Evolutionary conservation across 2,329 filamentous ascomycete species (phyloP), one percentile per base, ranked within the genome.

Genomic region (Colletotrichum noveboracense): DNA sequence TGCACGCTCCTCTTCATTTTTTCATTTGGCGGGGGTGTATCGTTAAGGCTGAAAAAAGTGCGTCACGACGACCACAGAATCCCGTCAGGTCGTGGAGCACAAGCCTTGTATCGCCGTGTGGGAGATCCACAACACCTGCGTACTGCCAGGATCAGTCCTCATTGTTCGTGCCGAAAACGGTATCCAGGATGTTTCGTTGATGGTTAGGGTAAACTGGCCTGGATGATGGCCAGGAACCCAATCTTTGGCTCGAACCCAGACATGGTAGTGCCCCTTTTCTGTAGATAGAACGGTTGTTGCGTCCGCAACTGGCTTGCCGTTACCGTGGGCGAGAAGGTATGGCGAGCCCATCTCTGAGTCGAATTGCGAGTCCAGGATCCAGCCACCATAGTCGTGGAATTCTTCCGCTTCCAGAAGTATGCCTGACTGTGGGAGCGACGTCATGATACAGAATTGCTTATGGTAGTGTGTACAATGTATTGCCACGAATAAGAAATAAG

Each of bases 11-110:
- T 21, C n/a, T 5, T 55, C 48, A 0, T 55, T 24, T 21, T 24
- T 0, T 14, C 21, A 55, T 4, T 55, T 0, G 24, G 48, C 10
- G 48, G 48, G 12, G 48, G 21, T 21, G 48, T 55, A 24, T 55
- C 48, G 0, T 24, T 0, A 13, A 24, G 10, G 48, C 48, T 55
- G n/a, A 26, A 24, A n/a, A 55, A 55, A 0, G 26, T 0, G 48
- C 48, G 24, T 55, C 48, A 0, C 48, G 26, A 2, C 48, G 48
- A 0, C 48, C 21, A 0, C 48, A 55, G 48, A 55, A 55, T 21
- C 48, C 48, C 0, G 48, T 24, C 6, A 55, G n/a, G n/a, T 55
- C 48, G n/a, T 55, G 48, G 6, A 55, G 24, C 1, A 4, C 3
- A 55, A 55, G 0, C 0, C n/a, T 24, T 55, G 48, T 55, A 24